A percentile compares a stretch with the other conserved stretches of the same genome.
Evolutionary conservation across 495 filamentous ascomycete genomes (phyloP).

Genomic region (Daldinia loculata): DNA sequence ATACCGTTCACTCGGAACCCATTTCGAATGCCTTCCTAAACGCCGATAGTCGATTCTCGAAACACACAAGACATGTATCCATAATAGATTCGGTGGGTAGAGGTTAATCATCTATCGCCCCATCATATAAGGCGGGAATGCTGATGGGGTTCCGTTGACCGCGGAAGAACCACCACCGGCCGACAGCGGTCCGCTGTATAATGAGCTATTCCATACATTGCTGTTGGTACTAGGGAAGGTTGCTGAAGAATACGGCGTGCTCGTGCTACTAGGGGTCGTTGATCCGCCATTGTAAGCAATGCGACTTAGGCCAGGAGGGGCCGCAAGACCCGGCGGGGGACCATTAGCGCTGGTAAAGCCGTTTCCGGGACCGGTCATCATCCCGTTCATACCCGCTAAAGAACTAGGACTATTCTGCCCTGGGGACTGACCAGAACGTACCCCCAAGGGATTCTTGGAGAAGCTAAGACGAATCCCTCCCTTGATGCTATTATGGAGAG

Average conservation of each 20-base stretch:
- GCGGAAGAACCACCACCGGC: conserved; percentile 35
- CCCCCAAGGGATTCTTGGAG: conserved; percentile 96
- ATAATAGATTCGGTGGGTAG: conserved; percentile 18
- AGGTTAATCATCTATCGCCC: conserved; percentile 30
- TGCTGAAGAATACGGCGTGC: conserved; percentile 23
- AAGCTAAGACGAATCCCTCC: conserved; percentile 98
- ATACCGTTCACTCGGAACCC: conserved; percentile 16
- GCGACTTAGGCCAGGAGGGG: conserved; percentile 69
- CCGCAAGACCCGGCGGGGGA: conserved; percentile 75
- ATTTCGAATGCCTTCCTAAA: conserved; percentile 38
- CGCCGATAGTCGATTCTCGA: conserved; percentile 31
- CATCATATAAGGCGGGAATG: conserved; percentile 43
- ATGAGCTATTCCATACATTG: conserved; percentile 37
- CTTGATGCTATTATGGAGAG: conserved; percentile 91
- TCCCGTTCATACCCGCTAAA: conserved; percentile 61
- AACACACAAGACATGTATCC: conserved; percentile 27
- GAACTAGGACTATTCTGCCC: conserved; percentile 52
- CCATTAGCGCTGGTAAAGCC: conserved; percentile 77
- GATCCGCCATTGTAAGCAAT: conserved; percentile 43
- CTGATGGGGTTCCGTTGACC: conserved; percentile 28
- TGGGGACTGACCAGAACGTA: conserved; percentile 75
- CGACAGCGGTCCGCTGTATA: conserved; percentile 39
- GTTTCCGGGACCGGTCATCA: conserved; percentile 58
- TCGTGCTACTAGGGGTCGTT: conserved; percentile 19
- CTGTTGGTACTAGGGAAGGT: conserved; percentile 21